Evolutionary conservation across 192 early-diverging fungal genomes (phyloP).

Genomic region (Coemansia sp.): DNA sequence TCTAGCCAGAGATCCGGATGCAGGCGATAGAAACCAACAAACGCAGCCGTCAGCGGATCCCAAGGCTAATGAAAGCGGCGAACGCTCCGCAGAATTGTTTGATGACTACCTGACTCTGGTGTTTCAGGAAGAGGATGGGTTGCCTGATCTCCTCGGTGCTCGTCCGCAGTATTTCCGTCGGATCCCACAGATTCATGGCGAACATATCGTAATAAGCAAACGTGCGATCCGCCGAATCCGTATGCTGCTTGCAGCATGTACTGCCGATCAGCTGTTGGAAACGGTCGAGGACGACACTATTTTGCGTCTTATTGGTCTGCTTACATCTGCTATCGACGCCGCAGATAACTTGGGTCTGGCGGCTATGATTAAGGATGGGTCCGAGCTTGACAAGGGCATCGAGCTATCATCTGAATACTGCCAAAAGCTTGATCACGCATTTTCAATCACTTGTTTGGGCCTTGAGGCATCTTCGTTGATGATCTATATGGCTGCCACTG

Average conservation of each 20-base stretch:
- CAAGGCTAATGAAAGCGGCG: neutral
- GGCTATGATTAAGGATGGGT: slow-evolving; percentile 35
- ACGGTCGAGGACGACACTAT: slow-evolving; percentile 20
- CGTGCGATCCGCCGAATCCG: slow-evolving; percentile 26
- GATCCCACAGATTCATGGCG: slow-evolving; percentile 8
- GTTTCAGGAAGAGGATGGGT: slow-evolving; percentile 37
- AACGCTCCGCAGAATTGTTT: slow-evolving; percentile 11
- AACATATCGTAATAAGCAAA: slow-evolving; percentile 17
- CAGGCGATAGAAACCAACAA: neutral
- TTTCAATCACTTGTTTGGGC: slow-evolving; percentile 25
- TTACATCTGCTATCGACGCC: slow-evolving; percentile 25
- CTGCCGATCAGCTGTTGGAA: slow-evolving; percentile 15
- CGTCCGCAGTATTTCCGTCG: slow-evolving; percentile 10
- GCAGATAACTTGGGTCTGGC: slow-evolving; percentile 28
- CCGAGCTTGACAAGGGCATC: slow-evolving; percentile 13
- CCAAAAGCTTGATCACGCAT: slow-evolving; percentile 18
- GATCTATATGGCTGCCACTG: slow-evolving; percentile 22
- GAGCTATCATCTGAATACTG: slow-evolving; percentile 26
- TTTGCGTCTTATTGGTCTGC: slow-evolving; percentile 26
- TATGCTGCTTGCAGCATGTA: slow-evolving; percentile 20
- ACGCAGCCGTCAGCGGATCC: neutral
- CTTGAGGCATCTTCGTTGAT: slow-evolving; percentile 38
- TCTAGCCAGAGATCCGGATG: neutral
- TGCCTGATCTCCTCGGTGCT: slow-evolving; percentile 2
- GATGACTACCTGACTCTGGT: slow-evolving; percentile 31